Evolutionary conservation across 2,329 filamentous ascomycete genomes (phyloP).

Genomic region (Aspergillus piperis): DNA sequence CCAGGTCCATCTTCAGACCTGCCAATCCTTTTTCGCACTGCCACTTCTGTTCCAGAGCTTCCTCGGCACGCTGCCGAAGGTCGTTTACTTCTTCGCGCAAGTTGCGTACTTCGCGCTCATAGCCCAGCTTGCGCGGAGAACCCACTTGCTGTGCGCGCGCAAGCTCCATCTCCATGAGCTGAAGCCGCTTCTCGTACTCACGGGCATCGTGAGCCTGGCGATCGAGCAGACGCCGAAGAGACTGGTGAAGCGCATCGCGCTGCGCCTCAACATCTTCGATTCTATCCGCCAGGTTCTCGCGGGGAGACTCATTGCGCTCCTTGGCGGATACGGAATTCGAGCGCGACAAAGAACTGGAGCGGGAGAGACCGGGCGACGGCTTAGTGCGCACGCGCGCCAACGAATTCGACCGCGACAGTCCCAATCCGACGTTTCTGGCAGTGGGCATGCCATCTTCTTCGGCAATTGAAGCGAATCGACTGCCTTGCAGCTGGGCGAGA

Average conservation of each 20-base stretch:
- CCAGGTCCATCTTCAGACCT: conserved; percentile 93
- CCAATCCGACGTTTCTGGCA: conserved; percentile 51
- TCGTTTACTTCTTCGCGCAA: conserved; percentile 82
- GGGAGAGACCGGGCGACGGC: conserved; percentile 42
- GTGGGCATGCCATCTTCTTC: conserved; percentile 55
- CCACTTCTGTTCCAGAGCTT: conserved; percentile 94
- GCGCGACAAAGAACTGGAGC: conserved; percentile 57
- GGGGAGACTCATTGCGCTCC: conserved; percentile 55
- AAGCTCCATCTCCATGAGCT: conserved; percentile 73
- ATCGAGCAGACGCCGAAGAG: conserved; percentile 80
- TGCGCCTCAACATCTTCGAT: conserved; percentile 93
- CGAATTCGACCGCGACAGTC: conserved; percentile 67
- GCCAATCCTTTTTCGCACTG: conserved; percentile 87
- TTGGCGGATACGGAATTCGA: conserved; percentile 58
- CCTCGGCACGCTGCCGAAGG: conserved; percentile 83
- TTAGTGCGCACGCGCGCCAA: conserved; percentile 58
- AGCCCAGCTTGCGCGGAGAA: conserved; percentile 73
- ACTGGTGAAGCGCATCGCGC: conserved; percentile 85
- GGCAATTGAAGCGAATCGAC: conserved; percentile 61
- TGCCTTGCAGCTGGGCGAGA: conserved; percentile 50
- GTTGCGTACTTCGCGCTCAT: conserved; percentile 77
- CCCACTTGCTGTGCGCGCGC: conserved; percentile 66
- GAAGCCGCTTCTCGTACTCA: conserved; percentile 79
- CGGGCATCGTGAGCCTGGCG: conserved; percentile 82
- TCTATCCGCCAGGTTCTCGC: conserved; percentile 72